Conservation (phyloP, 208 protist genomes). For the Trichomonas tenax region DNA sequence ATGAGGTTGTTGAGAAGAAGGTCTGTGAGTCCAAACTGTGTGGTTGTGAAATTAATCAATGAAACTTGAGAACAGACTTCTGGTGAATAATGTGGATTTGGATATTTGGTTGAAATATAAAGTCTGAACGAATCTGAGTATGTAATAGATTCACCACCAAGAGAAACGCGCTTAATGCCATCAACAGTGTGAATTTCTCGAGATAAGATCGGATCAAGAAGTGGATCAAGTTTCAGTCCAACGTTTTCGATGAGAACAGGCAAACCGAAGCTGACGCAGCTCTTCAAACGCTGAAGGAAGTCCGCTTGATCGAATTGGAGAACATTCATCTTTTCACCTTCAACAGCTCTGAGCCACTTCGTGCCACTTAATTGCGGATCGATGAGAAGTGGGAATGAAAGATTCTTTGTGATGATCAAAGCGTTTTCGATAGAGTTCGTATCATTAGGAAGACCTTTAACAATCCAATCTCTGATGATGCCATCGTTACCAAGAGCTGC, state of each 20-base stretch:
- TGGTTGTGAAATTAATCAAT: conserved; percentile 60
- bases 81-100: conserved; percentile 56
- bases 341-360: conserved; percentile 43
- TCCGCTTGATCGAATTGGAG: conserved; percentile 69
- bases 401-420: conserved; percentile 36
- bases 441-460: conserved; percentile 78
- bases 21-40: conserved; percentile 48
- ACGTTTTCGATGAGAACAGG: conserved; percentile 81
- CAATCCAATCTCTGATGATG: conserved; percentile 78
- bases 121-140: conserved; percentile 51
- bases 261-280: conserved; percentile 67
- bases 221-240: conserved; percentile 80
- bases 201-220: conserved; percentile 78
- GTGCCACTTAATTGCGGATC: conserved; percentile 45
- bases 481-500: conserved; percentile 71
- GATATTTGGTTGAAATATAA: conserved; percentile 57
- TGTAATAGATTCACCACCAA: conserved; percentile 53
- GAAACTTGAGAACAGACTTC: conserved; percentile 58
- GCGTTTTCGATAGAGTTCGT: conserved; percentile 83
- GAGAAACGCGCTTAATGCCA: conserved; percentile 43
- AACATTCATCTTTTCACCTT: conserved; percentile 86
- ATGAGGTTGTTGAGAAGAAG: conserved; percentile 48
- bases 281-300: conserved; percentile 68
- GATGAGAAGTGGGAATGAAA: conserved; percentile 37
- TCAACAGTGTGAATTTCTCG: conserved; percentile 51